These are phyloP conservation scores for Brasenia schreberi DNA, from an alignment of 164 flowering plant genomes.

Conservation along the genomic window DNA sequence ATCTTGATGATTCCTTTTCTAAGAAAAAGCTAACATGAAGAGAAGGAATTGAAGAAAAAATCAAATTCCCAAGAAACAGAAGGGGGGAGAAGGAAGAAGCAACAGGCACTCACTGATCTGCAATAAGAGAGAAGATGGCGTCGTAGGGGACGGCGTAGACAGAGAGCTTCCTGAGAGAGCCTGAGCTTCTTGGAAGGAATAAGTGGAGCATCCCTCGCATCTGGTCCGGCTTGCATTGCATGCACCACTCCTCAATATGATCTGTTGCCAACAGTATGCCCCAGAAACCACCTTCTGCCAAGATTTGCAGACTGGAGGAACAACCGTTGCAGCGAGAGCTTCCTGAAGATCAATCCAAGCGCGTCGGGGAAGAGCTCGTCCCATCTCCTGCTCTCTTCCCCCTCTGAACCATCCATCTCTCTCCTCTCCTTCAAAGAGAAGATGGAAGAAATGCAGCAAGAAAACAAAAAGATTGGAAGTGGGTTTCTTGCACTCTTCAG, in stretches of 20 bases:
- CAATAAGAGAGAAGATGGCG: slow-evolving; percentile 34
- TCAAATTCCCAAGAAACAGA: neutral
- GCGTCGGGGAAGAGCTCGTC: slow-evolving; percentile 74
- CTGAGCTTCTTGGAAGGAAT: slow-evolving; percentile 45
- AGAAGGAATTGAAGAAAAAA: neutral
- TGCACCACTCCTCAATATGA: slow-evolving; percentile 78
- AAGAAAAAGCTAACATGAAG: no score
- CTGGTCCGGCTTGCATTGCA: slow-evolving; percentile 18
- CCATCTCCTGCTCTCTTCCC: slow-evolving; percentile 40
- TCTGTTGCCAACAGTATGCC: slow-evolving; percentile 95
- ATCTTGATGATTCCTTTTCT: neutral
- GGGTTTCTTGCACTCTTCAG: neutral
- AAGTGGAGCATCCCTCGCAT: slow-evolving; percentile 45
- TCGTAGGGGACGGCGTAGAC: slow-evolving; percentile 30
- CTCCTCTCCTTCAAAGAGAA: neutral
- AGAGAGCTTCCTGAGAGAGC: slow-evolving; percentile 51
- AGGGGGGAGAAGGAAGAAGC: neutral
- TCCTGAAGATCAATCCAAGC: slow-evolving; percentile 59
- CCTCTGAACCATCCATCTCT: slow-evolving; percentile 29
- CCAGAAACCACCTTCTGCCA: slow-evolving; percentile 61
- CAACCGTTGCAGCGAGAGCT: slow-evolving; percentile 53
- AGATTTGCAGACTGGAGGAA: slow-evolving; percentile 83
- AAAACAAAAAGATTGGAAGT: neutral
- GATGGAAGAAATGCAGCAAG: neutral
- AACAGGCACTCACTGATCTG: slow-evolving; percentile 40